These are phyloP conservation scores for Leccinum barrowsii DNA, from an alignment of 768 basidiomycete genomes.

Conservation along the genomic window DNA sequence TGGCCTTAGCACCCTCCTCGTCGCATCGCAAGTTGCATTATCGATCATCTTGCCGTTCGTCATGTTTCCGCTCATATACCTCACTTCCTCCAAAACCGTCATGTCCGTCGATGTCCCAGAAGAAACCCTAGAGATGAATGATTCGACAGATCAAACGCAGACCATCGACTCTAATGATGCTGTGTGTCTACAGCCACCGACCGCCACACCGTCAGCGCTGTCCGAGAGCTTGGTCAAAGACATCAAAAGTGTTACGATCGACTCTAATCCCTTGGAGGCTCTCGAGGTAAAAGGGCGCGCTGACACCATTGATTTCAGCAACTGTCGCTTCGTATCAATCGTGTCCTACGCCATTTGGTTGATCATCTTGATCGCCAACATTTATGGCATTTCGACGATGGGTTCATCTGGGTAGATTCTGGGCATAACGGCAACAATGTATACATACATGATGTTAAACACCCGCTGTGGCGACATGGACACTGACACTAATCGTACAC, in stretches of 20 bases:
- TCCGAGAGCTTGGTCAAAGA: neutral
- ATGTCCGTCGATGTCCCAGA: conserved; percentile 16
- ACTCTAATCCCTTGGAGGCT: conserved; percentile 1
- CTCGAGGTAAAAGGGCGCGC: neutral
- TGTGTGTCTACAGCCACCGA: neutral
- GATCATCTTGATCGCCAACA: conserved; percentile 48
- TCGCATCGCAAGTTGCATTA: conserved; percentile 46
- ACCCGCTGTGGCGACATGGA: neutral
- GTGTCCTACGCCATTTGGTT: conserved; percentile 46
- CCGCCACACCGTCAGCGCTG: neutral
- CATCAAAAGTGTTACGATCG: neutral
- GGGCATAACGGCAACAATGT: neutral
- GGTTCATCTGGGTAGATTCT: conserved; percentile 11
- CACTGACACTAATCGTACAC: conserved; percentile 10
- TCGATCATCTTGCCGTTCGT: conserved; percentile 46
- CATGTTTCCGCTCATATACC: conserved; percentile 40
- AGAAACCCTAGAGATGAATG: neutral
- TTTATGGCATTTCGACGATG: conserved; percentile 50
- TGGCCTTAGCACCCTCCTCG: conserved; percentile 45
- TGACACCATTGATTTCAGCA: conserved; percentile 40
- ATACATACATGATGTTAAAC: neutral
- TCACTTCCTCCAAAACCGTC: conserved; percentile 36
- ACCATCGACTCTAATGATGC: conserved; percentile 11
- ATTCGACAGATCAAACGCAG: neutral
- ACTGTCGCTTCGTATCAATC: conserved; percentile 33